Conservation (phyloP, 345 rosid species). For the Sisymbrium irio region DNA sequence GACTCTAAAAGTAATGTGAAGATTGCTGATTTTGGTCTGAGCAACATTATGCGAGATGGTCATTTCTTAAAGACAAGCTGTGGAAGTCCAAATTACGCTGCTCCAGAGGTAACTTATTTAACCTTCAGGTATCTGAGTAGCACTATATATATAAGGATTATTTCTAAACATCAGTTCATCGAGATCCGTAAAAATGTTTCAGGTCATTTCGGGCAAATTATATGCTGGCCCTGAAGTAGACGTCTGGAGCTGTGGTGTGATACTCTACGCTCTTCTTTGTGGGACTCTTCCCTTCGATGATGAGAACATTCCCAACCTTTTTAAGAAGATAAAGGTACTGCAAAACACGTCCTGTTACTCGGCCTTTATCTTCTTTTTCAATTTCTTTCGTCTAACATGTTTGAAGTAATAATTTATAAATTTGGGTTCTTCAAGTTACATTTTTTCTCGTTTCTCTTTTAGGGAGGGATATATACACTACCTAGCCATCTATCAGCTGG, state of each 20-base stretch:
- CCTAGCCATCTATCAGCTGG: constrained; percentile 87
- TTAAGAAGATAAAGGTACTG: constrained; percentile 81
- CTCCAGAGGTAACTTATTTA: constrained; percentile 52
- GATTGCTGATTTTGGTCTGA: constrained; percentile 97
- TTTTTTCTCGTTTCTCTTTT: constrained; percentile 15
- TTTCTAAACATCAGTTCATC: background rate
- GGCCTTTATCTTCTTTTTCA: background rate
- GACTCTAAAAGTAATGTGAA: constrained; percentile 90
- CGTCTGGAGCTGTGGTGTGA: constrained; percentile 99
- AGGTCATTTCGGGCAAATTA: constrained; percentile 85
- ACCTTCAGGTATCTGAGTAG: background rate
- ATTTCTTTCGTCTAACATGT: background rate
- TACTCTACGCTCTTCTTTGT: constrained; percentile 89
- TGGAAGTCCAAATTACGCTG: constrained; percentile 98
- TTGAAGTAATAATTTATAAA: constrained; percentile 12
- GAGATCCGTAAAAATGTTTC: constrained; percentile 18
- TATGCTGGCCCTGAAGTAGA: constrained; percentile 98
- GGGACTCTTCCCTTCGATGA: constrained; percentile 97
- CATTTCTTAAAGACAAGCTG: constrained; percentile 90
- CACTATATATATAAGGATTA: background rate
- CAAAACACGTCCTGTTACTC: background rate
- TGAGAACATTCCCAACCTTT: constrained; percentile 88
- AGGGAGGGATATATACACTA: constrained; percentile 90
- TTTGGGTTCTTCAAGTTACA: background rate
- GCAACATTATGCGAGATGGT: constrained; percentile 96